Base-by-base conservation (phyloP, 192 early-diverging fungal species). In the Powellomyces hirtus region DNA sequence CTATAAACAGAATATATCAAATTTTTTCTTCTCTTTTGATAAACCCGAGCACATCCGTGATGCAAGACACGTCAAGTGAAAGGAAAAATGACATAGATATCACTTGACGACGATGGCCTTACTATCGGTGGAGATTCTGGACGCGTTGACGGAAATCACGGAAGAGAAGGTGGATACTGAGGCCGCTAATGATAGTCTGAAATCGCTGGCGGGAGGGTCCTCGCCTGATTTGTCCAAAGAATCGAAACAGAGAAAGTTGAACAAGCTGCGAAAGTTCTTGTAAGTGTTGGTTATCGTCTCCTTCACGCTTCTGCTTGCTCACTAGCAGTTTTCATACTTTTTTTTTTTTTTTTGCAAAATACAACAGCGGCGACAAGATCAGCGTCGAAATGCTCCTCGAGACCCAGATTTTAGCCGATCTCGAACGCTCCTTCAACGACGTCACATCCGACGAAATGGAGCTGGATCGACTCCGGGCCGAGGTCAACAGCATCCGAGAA, bases 241-340 rank as follows among this genome's bases (percentile, higher is more conserved):
- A 30, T 31, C 27, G 27, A 56, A 27, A 30, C 22, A 56, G 29
- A 56, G 29, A 30, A 56, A 56, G 53, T 7, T 81, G 44, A 66
- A 73, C 49, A 81, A 81, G 51, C 62, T 81, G 14, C 68, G 70
- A n/a, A 79, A 77, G 55, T 73, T 81, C 64, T 77, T 81, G 65
- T 67, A 58, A 55, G 65, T 67, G 5, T 13, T 0, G 11, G 1
- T 35, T 18, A 11, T 56, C 22, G 24, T n/a, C 40, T 8, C 40
- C 40, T 42, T 42, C 18, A 11, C 18, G 40, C 40, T 18, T 42
- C 10, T 18, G 40, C 8, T 42, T 18, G 18, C 40, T 42, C 8
- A 42, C 40, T 18, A 42, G 18, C 8, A 42, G 18, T 24, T 5
- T 3, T 37, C 62, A 50, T 33, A 16, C 40, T 24, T 46, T 11